Percentiles rank a stretch among this genome's conserved stretches.
Conservation (phyloP, 2,329 filamentous ascomycete genomes). For the Karstenula rhodostoma region DNA sequence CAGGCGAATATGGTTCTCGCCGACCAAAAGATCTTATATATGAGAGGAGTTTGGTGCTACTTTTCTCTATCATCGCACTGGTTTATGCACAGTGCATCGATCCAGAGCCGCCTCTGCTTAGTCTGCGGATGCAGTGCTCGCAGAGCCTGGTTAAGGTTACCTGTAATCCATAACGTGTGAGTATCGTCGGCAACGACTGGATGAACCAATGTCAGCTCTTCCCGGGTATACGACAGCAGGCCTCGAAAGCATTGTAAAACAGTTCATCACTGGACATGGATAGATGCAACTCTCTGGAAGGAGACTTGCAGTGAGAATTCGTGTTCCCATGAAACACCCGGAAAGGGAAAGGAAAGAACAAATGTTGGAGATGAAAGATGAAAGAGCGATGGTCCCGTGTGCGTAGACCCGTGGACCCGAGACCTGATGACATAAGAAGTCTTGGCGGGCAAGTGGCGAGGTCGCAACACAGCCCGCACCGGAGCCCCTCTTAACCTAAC, state of each 20-base stretch:
- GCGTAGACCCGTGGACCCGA: background rate
- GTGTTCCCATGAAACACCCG: background rate
- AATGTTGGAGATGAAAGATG: background rate
- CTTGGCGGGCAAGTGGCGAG: constrained; percentile 1
- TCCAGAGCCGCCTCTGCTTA: constrained; percentile 16
- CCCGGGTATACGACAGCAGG: constrained; percentile 27
- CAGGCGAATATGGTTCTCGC: constrained; percentile 22
- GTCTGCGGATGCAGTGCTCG: constrained; percentile 1
- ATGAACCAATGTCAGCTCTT: background rate
- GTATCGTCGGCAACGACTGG: background rate
- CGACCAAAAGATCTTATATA: constrained; percentile 22
- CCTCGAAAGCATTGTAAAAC: constrained; percentile 19
- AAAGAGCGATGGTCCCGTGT: background rate
- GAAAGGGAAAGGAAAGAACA: background rate
- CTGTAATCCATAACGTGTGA: constrained; percentile 11
- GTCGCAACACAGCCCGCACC: background rate
- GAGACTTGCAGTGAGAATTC: constrained; percentile 3
- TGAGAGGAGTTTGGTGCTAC: constrained; percentile 23
- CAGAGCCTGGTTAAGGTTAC: constrained; percentile 22
- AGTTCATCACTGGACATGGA: background rate
- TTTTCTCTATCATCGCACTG: constrained; percentile 23
- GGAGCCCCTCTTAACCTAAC: constrained; percentile 8
- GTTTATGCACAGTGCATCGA: constrained; percentile 28
- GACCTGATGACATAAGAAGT: constrained; percentile 3
- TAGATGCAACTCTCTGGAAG: background rate